Percentiles rank a stretch among this genome's conserved stretches.
These are phyloP conservation scores for Trypanosomatidae sp. DNA, from an alignment of 208 protist genomes.

Conservation along the genomic window DNA sequence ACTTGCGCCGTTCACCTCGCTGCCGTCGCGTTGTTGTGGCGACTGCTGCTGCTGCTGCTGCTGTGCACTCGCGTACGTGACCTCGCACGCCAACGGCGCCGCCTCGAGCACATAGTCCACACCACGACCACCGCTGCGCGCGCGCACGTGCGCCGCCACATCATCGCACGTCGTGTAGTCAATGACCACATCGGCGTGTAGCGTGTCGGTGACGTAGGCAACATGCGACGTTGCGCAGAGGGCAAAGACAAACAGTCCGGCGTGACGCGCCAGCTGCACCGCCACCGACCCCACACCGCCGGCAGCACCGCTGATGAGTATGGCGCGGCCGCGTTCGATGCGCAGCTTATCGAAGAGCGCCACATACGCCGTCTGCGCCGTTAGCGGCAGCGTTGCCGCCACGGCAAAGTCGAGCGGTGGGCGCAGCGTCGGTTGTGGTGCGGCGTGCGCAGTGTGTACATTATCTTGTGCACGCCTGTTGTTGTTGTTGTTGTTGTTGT, in stretches of 20 bases:
- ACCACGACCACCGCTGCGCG: slow-evolving; percentile 10
- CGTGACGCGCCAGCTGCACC: slow-evolving; percentile 66
- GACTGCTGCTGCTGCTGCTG: no score
- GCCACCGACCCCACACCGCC: slow-evolving; percentile 61
- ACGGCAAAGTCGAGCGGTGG: slow-evolving; percentile 51
- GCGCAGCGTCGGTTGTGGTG: slow-evolving; percentile 1
- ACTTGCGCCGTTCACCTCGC: no score
- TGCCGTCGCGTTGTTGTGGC: no score
- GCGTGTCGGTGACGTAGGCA: slow-evolving; percentile 25
- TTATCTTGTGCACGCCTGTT: not conserved
- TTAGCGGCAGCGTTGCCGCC: slow-evolving; percentile 41
- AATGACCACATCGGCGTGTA: slow-evolving; percentile 55
- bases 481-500: not conserved
- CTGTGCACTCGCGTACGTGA: no score
- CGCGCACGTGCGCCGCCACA: not conserved
- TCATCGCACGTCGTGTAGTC: slow-evolving; percentile 45
- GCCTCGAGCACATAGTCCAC: slow-evolving; percentile 76
- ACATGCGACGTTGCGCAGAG: slow-evolving; percentile 41
- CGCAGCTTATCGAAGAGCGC: slow-evolving; percentile 65
- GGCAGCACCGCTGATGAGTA: slow-evolving; percentile 66
- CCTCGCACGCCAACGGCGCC: no score
- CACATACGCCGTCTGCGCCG: slow-evolving; percentile 52
- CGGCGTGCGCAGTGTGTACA: slow-evolving; percentile 1
- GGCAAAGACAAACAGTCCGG: slow-evolving; percentile 47
- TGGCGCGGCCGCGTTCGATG: slow-evolving; percentile 31